Conservation (phyloP, 1,284 basidiomycete species). For the Anthracocystis panici-leucophaei region DNA sequence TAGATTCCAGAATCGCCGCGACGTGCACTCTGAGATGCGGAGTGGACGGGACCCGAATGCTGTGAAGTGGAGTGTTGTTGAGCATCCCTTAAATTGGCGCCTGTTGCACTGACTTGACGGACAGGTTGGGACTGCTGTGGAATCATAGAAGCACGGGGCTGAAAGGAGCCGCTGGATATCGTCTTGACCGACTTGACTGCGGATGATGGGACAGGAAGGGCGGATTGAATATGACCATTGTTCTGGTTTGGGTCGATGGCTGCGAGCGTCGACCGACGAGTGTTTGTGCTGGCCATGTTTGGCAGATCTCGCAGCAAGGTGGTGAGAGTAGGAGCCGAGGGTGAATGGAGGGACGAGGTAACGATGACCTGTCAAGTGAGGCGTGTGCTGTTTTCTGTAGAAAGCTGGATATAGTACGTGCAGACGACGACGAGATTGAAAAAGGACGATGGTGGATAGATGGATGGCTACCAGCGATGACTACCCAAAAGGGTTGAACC, state of each 20-base stretch:
- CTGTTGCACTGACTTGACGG: conserved; percentile 28
- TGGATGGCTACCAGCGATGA: conserved; percentile 6
- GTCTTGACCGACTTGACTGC: conserved; percentile 50
- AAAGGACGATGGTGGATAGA: conserved; percentile 7
- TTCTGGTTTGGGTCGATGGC: conserved; percentile 61
- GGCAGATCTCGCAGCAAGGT: neutral
- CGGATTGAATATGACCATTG: conserved; percentile 46
- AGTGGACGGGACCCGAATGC: conserved; percentile 30
- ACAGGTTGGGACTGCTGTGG: conserved; percentile 40
- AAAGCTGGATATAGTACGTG: no score
- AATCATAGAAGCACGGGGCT: conserved; percentile 52
- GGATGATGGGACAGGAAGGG: conserved; percentile 47
- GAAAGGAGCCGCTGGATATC: conserved; percentile 29
- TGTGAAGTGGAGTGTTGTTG: conserved; percentile 26
- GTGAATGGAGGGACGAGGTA: neutral
- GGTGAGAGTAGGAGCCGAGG: conserved; percentile 11
- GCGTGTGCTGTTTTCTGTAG: neutral
- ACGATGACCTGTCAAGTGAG: conserved; percentile 5
- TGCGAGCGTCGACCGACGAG: conserved; percentile 59
- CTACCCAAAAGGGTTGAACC: conserved; percentile 5
- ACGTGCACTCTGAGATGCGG: conserved; percentile 34
- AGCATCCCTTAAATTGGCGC: conserved; percentile 10
- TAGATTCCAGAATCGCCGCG: conserved; percentile 41
- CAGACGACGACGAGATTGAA: neutral
- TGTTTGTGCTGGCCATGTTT: conserved; percentile 44